These are phyloP conservation scores for Penicillium roqueforti DNA, from an alignment of 495 filamentous ascomycete species.

Conservation along the genomic window DNA sequence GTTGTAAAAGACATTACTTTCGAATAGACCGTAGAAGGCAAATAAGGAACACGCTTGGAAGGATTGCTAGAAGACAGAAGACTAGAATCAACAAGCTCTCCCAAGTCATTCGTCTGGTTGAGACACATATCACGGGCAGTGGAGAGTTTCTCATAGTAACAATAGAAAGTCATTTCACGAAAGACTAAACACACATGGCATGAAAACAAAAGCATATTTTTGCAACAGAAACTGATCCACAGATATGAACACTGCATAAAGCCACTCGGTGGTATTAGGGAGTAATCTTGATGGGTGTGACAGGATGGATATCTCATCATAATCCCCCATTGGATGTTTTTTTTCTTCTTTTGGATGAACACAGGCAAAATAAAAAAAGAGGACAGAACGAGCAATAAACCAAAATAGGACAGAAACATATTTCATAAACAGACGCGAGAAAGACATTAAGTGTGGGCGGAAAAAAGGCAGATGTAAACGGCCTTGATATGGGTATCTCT, in stretches of 20 bases:
- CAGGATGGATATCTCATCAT: not conserved
- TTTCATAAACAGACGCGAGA: not conserved
- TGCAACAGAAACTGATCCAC: not conserved
- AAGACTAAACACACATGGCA: not conserved
- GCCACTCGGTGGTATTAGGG: not conserved
- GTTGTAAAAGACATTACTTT: not conserved
- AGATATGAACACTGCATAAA: not conserved
- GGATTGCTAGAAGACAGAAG: not conserved
- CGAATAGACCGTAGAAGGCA: not conserved
- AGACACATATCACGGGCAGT: not conserved
- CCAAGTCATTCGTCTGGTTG: not conserved
- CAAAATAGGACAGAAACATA: not conserved
- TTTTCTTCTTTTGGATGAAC: not conserved
- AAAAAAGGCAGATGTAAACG: not conserved
- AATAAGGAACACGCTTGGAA: not conserved
- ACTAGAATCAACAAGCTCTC: not conserved
- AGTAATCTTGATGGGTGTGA: not conserved
- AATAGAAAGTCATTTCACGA: not conserved
- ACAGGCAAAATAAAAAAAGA: not conserved
- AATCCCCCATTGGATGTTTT: not conserved
- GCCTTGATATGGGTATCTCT: constrained; percentile 10
- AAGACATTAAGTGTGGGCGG: not conserved
- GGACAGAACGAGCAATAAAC: not conserved
- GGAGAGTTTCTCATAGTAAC: not conserved
- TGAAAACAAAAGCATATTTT: not conserved